Conservation (phyloP, 495 filamentous ascomycete species). For the Margaritispora aquatica region DNA sequence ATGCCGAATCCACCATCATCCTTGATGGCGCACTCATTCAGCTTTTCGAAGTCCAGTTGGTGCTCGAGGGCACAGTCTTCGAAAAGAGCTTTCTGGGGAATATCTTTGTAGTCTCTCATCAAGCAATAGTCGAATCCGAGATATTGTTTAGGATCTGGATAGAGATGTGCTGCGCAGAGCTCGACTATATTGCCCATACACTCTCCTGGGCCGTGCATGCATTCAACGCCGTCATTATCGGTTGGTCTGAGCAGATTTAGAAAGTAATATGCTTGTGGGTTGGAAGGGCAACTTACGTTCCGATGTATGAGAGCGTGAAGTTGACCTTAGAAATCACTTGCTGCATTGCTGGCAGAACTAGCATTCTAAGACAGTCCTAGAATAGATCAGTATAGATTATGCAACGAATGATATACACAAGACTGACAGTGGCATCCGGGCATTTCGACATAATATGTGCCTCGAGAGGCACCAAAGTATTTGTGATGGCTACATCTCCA, state of each 20-base stretch:
- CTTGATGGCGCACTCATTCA: constrained; percentile 67
- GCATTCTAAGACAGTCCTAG: constrained; percentile 65
- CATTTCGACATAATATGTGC: constrained; percentile 96
- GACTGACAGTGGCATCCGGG: constrained; percentile 60
- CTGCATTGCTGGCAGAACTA: constrained; percentile 85
- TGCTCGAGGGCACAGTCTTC: constrained; percentile 85
- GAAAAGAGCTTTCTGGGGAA: constrained; percentile 68
- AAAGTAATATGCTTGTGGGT: background rate
- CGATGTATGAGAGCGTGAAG: constrained; percentile 88
- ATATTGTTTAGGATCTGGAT: constrained; percentile 76
- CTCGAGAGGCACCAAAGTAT: constrained; percentile 62
- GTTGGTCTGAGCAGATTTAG: constrained; percentile 33
- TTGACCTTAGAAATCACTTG: constrained; percentile 75
- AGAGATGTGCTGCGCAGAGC: constrained; percentile 77
- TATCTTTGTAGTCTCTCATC: constrained; percentile 59
- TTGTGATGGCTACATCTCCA: background rate
- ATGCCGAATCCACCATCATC: constrained; percentile 59
- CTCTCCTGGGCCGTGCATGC: constrained; percentile 84
- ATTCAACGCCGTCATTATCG: constrained; percentile 61
- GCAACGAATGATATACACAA: background rate
- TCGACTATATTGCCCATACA: constrained; percentile 93
- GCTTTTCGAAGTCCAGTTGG: constrained; percentile 71
- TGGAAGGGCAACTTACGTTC: constrained; percentile 44
- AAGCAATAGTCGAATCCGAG: constrained; percentile 78
- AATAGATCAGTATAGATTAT: background rate